These are phyloP conservation scores for Pulveroboletus sp. DNA, from an alignment of 768 basidiomycete genomes.

Conservation along the genomic window DNA sequence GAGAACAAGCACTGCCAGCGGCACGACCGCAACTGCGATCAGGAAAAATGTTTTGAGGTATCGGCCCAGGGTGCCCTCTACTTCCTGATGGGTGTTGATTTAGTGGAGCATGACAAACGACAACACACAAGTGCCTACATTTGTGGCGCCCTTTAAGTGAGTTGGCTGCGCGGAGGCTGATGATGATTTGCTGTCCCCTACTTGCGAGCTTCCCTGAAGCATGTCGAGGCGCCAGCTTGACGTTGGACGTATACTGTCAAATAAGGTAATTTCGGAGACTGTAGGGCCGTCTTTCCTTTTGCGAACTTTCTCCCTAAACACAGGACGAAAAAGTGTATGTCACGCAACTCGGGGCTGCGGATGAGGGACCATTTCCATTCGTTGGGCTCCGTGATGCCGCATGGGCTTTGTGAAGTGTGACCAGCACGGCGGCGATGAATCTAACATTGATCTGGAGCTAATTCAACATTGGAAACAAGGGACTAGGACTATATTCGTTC, in stretches of 20 bases:
- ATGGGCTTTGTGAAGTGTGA: not conserved
- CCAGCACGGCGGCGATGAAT: not conserved
- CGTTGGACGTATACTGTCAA: not conserved
- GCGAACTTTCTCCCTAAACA: not conserved
- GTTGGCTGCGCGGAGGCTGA: not conserved
- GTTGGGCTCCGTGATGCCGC: not conserved
- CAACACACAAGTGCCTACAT: not conserved
- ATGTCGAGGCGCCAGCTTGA: not conserved
- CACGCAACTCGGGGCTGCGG: constrained; percentile 1
- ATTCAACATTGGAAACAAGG: too few relatives aligned
- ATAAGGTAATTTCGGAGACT: constrained; percentile 17
- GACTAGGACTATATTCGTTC: too few relatives aligned
- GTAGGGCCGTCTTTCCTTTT: constrained; percentile 5
- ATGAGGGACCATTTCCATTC: constrained; percentile 7
- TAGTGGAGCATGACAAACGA: too few relatives aligned
- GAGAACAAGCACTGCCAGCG: constrained; percentile 1
- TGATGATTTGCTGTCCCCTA: constrained; percentile 25
- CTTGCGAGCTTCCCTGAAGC: constrained; percentile 8
- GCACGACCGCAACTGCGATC: constrained; percentile 3
- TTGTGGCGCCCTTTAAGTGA: not conserved
- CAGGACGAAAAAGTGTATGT: not conserved
- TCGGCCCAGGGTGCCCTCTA: too few relatives aligned
- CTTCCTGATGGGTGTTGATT: too few relatives aligned
- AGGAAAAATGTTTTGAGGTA: constrained; percentile 11
- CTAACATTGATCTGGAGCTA: not conserved